Base-by-base conservation (phyloP, 257 asterid genomes). In the Nemophila menziesii region DNA sequence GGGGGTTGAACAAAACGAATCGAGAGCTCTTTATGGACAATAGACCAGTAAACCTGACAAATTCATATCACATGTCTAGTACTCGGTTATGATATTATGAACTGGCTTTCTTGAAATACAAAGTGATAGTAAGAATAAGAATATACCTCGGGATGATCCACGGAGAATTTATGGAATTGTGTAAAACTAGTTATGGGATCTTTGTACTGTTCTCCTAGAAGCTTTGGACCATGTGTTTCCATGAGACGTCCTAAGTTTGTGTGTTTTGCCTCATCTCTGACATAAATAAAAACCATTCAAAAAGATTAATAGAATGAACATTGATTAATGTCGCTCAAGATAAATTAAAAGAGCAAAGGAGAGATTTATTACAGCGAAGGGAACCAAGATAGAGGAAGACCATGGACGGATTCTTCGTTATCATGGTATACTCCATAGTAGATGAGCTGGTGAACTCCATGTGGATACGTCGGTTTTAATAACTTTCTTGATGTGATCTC, bases 211-310 rank as follows among this genome's bases (percentile, higher is more conserved):
- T 60, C 53, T 48, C 92, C 90, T 34, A 87, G 58, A 17, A 77
- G 66, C 67, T 67, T 67, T 13, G 82, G 83, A 40, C 97, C 83
- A n/a, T 83, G 85, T 26, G 61, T 26, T 63, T 83, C 95, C 92
- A 87, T 72, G 14, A 87, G 49, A 38, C 83, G 81, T 46, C 95
- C 95, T 75, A 87, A 73, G 66, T 83, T 87, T n/a, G 92, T 75
- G 43, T 38, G 14, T 59, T 58, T 75, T 27, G 93, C 56, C 56
- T 75, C 54, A 24, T 58, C 19, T 57, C 97, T 83, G 75, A 48
- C 34, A 56, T 26, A 38, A 42, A 36, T 49, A 45, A 16, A n/a
- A 43, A 39, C 26, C 43, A 43, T n/a, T n/a, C n/a, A n/a, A n/a
- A n/a, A n/a, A 51, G 41, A 21, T 44, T 20, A 48, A 21, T 8